Percentiles rank a stretch among this genome's conserved stretches.
phyloP scores from a whole-genome alignment of 345 rosid species.

The Dovyalis caffra region DNA sequence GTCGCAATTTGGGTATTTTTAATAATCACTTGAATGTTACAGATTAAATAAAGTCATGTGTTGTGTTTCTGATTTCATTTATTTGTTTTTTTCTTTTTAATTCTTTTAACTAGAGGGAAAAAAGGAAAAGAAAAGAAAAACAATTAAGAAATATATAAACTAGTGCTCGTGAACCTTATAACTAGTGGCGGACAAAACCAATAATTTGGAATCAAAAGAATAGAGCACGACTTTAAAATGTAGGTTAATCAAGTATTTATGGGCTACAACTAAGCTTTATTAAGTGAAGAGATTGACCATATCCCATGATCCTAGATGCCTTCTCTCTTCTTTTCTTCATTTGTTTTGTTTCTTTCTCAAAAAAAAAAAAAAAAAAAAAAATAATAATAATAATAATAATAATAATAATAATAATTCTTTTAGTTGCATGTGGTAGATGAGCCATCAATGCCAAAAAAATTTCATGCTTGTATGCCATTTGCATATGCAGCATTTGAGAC shows the following conservation, averaged over 20 bases:
- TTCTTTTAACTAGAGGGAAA: background rate
- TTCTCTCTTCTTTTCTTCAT: slow-evolving; percentile 15
- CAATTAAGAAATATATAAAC: too few relatives aligned
- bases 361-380: too few relatives aligned
- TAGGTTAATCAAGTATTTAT: background rate
- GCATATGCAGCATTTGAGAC: background rate
- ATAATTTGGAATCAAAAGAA: background rate
- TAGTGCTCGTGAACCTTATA: too few relatives aligned
- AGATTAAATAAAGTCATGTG: background rate
- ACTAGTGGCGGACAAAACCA: background rate
- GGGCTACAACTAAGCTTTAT: background rate
- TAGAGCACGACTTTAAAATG: background rate
- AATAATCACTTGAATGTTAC: background rate
- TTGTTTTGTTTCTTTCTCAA: background rate
- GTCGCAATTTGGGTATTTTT: background rate
- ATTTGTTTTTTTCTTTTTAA: background rate
- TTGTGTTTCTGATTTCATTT: background rate
- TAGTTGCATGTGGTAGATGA: slow-evolving; percentile 15
- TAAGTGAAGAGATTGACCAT: background rate
- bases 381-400: too few relatives aligned
- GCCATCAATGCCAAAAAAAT: background rate
- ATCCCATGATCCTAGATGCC: slow-evolving; percentile 22
- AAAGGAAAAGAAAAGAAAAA: too few relatives aligned
- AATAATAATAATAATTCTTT: too few relatives aligned
- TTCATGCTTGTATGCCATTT: background rate